These are phyloP conservation scores for Alternaria sp. DNA, from an alignment of 2,329 filamentous ascomycete genomes.

Conservation along the genomic window DNA sequence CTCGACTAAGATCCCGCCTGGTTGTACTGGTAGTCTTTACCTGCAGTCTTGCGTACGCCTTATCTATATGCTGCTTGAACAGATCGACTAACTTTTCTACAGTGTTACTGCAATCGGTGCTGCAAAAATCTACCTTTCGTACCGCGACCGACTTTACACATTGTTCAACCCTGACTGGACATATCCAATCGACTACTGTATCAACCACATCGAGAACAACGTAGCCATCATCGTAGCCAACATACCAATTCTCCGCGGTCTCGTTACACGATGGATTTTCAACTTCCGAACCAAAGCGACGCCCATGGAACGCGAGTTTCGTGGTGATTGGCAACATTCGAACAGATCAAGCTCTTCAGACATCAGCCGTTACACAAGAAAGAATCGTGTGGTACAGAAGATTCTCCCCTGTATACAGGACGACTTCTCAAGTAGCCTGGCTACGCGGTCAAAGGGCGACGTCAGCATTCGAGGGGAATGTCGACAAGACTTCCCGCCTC, in stretches of 20 bases:
- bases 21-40: slow-evolving; percentile 53
- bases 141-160: slow-evolving; percentile 51
- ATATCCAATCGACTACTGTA: slow-evolving; percentile 53
- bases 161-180: slow-evolving; percentile 52
- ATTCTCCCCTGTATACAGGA: slow-evolving; percentile 48
- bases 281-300: slow-evolving; percentile 48
- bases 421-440: slow-evolving; percentile 48
- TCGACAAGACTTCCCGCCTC: slow-evolving; percentile 31
- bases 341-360: slow-evolving; percentile 40
- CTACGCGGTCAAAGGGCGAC: slow-evolving; percentile 28
- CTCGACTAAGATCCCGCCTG: slow-evolving; percentile 48
- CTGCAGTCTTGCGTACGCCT: slow-evolving; percentile 50
- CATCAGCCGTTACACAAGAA: slow-evolving; percentile 34
- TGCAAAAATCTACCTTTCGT: slow-evolving; percentile 53
- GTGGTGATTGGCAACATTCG: slow-evolving; percentile 39
- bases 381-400: slow-evolving; percentile 37
- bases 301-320: slow-evolving; percentile 45
- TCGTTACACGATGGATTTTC: slow-evolving; percentile 53
- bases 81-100: slow-evolving; percentile 9
- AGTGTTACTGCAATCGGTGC: slow-evolving; percentile 52
- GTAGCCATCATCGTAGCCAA: slow-evolving; percentile 55
- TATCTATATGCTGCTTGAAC: neutral
- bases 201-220: slow-evolving; percentile 54
- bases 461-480: slow-evolving; percentile 20
- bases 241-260: slow-evolving; percentile 52